These are phyloP conservation scores for Aureobasidium mangrovei DNA, from an alignment of 2,329 filamentous ascomycete genomes.

Conservation along the genomic window DNA sequence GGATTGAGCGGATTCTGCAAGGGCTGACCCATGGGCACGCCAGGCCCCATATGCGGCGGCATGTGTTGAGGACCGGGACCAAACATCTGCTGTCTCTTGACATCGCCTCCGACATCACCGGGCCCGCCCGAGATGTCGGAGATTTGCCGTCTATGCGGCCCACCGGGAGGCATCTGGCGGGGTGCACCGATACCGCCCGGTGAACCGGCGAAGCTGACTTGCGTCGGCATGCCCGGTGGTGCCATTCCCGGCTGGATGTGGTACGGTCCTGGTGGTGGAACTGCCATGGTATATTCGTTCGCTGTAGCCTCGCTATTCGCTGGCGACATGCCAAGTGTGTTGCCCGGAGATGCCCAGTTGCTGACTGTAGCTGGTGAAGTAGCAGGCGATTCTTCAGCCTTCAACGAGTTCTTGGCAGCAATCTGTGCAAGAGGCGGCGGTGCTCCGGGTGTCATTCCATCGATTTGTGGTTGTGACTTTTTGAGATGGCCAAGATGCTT, in stretches of 20 bases:
- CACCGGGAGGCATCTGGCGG: slow-evolving; percentile 20
- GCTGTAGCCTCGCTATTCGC: slow-evolving; percentile 38
- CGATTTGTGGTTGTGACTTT: slow-evolving; percentile 37
- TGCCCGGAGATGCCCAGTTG: slow-evolving; percentile 56
- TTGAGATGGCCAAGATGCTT: slow-evolving; percentile 81
- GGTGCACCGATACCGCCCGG: slow-evolving; percentile 31
- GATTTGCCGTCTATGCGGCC: slow-evolving; percentile 48
- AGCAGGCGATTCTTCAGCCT: slow-evolving; percentile 54
- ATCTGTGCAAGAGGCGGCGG: slow-evolving; percentile 45
- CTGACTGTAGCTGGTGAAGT: slow-evolving; percentile 52
- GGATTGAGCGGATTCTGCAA: slow-evolving; percentile 38
- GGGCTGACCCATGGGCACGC: slow-evolving; percentile 31
- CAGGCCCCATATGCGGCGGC: slow-evolving; percentile 2
- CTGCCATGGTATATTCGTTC: slow-evolving; percentile 39
- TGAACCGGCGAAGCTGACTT: slow-evolving; percentile 33
- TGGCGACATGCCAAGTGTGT: slow-evolving; percentile 50
- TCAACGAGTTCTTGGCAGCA: slow-evolving; percentile 47
- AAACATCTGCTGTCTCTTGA: slow-evolving; percentile 53
- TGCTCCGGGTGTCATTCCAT: slow-evolving; percentile 33
- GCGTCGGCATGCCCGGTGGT: slow-evolving; percentile 16
- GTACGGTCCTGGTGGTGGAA: slow-evolving; percentile 31
- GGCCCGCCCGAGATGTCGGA: slow-evolving; percentile 51
- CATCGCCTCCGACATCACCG: slow-evolving; percentile 41
- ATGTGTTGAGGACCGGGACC: slow-evolving; percentile 20
- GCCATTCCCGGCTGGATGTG: slow-evolving; percentile 22